phyloP scores from a whole-genome alignment of 345 rosid genomes.

The Sisymbrium altissimum region DNA sequence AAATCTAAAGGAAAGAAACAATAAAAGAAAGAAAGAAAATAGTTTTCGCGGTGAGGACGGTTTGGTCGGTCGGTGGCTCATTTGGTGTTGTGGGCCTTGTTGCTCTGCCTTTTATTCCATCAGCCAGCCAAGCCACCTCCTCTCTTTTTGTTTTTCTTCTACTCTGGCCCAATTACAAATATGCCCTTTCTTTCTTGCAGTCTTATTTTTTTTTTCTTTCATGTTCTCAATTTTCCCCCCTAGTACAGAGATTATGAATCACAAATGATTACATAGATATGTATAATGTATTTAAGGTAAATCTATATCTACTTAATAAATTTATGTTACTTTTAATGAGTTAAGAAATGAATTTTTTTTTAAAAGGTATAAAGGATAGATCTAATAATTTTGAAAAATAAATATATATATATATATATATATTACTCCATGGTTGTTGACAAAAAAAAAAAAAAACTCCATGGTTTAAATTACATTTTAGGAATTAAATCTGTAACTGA shows the following conservation, averaged over 20 bases:
- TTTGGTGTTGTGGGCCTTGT: conserved; percentile 27
- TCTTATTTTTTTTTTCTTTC: not conserved
- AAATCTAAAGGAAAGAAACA: conserved; percentile 18
- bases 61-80: conserved; percentile 67
- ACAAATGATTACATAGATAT: too few relatives aligned
- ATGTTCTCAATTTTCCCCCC: too few relatives aligned
- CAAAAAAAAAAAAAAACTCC: not conserved
- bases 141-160: conserved; percentile 25
- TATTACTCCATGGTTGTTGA: too few relatives aligned
- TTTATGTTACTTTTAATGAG: not conserved
- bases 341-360: not conserved
- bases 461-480: not conserved
- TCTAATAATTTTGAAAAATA: too few relatives aligned
- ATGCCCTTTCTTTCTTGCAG: not conserved
- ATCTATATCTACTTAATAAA: not conserved
- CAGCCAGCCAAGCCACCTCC: conserved; percentile 27
- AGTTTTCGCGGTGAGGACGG: conserved; percentile 47
- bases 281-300: not conserved
- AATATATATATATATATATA: too few relatives aligned
- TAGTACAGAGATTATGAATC: too few relatives aligned
- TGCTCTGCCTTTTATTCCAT: conserved; percentile 43
- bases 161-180: conserved; percentile 28
- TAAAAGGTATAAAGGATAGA: not conserved
- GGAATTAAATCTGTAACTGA: not conserved
- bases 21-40: too few relatives aligned